Percentiles rank a stretch among this genome's conserved stretches.
Evolutionary conservation across 305 asterid species (phyloP).

Genomic region (Rubia tinctorum): DNA sequence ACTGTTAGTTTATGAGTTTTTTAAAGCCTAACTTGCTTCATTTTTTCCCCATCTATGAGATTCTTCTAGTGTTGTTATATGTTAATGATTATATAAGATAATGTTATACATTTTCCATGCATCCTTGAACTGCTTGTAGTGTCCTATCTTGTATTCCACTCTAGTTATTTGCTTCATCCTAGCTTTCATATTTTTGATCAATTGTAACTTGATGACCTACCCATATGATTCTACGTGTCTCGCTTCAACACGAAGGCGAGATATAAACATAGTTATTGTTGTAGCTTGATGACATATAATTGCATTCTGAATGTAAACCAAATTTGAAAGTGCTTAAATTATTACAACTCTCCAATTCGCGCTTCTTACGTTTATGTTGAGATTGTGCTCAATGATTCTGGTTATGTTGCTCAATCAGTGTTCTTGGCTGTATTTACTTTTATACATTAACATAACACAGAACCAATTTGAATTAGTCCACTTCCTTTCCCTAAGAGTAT

Average conservation of each 20-base stretch:
- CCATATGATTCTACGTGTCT: neutral
- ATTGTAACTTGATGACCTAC: neutral
- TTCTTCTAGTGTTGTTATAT: neutral
- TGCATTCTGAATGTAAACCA: neutral
- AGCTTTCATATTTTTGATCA: neutral
- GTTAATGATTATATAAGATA: no score
- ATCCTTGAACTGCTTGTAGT: no score
- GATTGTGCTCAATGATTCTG: neutral
- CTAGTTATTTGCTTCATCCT: neutral
- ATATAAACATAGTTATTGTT: neutral
- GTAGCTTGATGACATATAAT: neutral
- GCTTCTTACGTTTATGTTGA: neutral
- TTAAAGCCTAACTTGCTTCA: no score
- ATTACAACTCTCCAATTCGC: neutral
- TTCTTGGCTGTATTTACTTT: neutral
- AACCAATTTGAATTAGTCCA: neutral
- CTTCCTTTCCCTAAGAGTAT: neutral
- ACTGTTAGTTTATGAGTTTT: no score
- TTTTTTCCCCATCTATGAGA: neutral
- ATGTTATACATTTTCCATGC: no score
- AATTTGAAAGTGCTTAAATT: neutral
- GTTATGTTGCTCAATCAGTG: neutral
- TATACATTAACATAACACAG: neutral
- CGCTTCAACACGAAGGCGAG: neutral
- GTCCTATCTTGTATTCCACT: no score